Percentiles rank a stretch among this genome's conserved stretches.
Evolutionary conservation across 2,329 filamentous ascomycete genomes (phyloP).

Genomic region (Phymatotrichopsis omnivora): DNA sequence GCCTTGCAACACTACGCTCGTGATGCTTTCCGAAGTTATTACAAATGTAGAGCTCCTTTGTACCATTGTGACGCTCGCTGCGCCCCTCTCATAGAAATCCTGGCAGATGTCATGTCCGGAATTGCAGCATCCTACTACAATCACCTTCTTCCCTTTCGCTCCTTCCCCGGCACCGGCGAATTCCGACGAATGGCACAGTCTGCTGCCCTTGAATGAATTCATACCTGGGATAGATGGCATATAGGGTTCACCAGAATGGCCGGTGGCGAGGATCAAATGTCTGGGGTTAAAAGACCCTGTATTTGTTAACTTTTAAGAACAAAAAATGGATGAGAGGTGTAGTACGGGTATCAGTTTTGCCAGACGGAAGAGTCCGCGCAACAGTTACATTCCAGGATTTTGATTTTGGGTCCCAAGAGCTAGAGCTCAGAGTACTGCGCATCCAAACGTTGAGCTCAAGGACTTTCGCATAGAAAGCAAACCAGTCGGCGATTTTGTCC

Average conservation of each 20-base stretch:
- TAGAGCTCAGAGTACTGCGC: constrained; percentile 41
- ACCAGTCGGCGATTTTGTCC: constrained; percentile 59
- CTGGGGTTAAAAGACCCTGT: constrained; percentile 49
- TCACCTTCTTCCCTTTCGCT: constrained; percentile 46
- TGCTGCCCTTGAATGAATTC: constrained; percentile 47
- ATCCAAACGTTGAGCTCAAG: constrained; percentile 63
- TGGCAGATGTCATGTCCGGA: constrained; percentile 60
- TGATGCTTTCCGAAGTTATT: constrained; percentile 46
- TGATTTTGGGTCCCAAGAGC: constrained; percentile 43
- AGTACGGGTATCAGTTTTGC: too few relatives aligned
- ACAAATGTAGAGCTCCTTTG: constrained; percentile 58
- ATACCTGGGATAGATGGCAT: constrained; percentile 42
- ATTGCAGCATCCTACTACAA: constrained; percentile 60
- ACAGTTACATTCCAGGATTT: constrained; percentile 49
- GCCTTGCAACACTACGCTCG: constrained; percentile 45
- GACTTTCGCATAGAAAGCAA: constrained; percentile 53
- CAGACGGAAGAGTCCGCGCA: constrained; percentile 33
- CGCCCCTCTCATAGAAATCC: constrained; percentile 56
- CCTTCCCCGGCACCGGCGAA: constrained; percentile 45
- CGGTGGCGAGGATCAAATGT: constrained; percentile 58
- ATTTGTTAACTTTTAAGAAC: too few relatives aligned
- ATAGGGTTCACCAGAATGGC: constrained; percentile 56
- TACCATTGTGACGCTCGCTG: constrained; percentile 54
- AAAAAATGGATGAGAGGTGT: too few relatives aligned
- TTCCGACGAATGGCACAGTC: constrained; percentile 52